Conservation (phyloP, 169 alveolate species). For the Eimeria falciformis region DNA sequence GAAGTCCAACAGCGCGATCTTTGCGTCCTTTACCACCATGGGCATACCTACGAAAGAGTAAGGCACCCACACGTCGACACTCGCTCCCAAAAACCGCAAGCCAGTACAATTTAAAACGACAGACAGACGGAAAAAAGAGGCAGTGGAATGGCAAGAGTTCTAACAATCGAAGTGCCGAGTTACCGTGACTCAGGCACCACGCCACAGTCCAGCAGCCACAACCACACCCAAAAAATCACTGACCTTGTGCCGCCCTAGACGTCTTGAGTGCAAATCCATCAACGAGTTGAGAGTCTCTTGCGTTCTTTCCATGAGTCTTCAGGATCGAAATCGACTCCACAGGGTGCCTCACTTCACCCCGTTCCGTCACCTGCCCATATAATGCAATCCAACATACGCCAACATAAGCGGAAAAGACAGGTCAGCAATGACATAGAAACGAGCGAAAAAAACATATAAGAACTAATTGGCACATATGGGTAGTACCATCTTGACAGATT, state of each 20-base stretch:
- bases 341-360: slow-evolving; percentile 96
- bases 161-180: no score
- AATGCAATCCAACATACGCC: not conserved
- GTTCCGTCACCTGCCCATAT: slow-evolving; percentile 80
- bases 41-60: slow-evolving; percentile 93
- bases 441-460: not conserved
- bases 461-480: slow-evolving; percentile 25
- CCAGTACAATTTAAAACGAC: not conserved
- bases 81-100: not conserved
- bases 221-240: not conserved
- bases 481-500: slow-evolving; percentile 91
- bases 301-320: slow-evolving; percentile 97
- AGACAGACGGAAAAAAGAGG: not conserved
- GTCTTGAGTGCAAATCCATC: slow-evolving; percentile 78
- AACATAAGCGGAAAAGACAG: not conserved
- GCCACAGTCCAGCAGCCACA: not conserved
- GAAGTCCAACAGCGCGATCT: slow-evolving; percentile 98
- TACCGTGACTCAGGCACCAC: no score
- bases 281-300: slow-evolving; percentile 90
- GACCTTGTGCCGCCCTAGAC: slow-evolving; percentile 80
- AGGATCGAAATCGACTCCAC: slow-evolving; percentile 95
- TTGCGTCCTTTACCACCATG: slow-evolving; percentile 93
- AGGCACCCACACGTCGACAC: no score
- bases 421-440: not conserved
- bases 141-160: not conserved